Base-by-base conservation (phyloP, 2,329 filamentous ascomycete genomes). In the Tympanopsis confertula region DNA sequence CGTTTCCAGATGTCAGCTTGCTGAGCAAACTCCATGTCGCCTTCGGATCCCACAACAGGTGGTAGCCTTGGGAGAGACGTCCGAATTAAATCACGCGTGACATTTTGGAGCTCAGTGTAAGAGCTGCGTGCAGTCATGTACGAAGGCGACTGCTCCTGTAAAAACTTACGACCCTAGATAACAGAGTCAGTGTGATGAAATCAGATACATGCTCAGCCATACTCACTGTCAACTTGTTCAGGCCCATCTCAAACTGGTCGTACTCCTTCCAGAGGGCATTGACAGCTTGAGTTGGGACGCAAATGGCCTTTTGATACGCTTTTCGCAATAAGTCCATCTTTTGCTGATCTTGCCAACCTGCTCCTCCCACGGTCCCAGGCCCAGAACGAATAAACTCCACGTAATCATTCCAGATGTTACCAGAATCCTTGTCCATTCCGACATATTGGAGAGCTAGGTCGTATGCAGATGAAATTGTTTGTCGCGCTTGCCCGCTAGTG, bases 41-140 rank as follows among this genome's bases (percentile, higher is more conserved):
- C 91, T 38, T 91, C 83, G 50, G 87, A 95, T 1, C 88, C 89
- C 33, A 78, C 76, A 4, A 82, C 78, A 5, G 91, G 89, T 2
- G 89, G 86, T 2, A 98, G 64, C 7, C 76, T 74, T 3, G 93
- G 86, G 1, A 94, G 63, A 4, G 84, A 88, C 3, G 77, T 84
- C 33, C 88, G 78, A 44, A 76, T 72, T 30, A 98, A 62, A 5
- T 80, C 78, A 28, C 79, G 74, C 1, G 83, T 87, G 39, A 94
- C 79, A 51, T 94, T 93, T 39, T 94, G 86, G n/a, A 96, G 65
- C 26, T 87, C 84, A 30, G 85, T 89, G 53, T 86, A 86, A 30
- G 87, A 87, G 46, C 83, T 88, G 55, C 93, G 82, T 38, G 93
- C 91, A 13, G 88, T 93, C 87, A 98, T 94, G 57, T 96, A 98